Percentiles rank a stretch among this genome's conserved stretches.
phyloP scores from a whole-genome alignment of 2,329 filamentous ascomycete genomes.

The Scedosporium minutisporum region DNA sequence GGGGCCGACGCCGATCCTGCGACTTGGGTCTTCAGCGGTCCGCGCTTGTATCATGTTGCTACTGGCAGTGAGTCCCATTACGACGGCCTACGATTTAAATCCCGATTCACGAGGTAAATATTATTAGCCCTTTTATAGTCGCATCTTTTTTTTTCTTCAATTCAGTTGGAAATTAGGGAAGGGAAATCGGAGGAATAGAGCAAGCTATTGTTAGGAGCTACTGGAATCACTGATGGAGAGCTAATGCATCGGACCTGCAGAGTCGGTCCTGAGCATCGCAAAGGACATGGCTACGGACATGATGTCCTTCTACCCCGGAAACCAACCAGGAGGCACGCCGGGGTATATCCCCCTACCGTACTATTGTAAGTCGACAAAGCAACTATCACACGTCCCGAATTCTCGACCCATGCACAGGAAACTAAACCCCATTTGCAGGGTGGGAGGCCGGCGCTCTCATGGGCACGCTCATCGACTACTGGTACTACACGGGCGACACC shows the following conservation, averaged over 20 bases:
- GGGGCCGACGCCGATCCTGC: background rate
- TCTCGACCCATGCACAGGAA: background rate
- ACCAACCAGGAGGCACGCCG: constrained; percentile 39
- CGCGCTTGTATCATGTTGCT: constrained; percentile 16
- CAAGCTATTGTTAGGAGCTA: background rate
- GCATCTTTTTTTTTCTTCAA: background rate
- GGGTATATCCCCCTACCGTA: constrained; percentile 44
- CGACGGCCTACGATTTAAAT: constrained; percentile 25
- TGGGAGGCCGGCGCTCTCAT: constrained; percentile 70
- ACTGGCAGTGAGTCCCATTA: constrained; percentile 15
- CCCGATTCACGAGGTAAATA: constrained; percentile 24
- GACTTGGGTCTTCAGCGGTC: background rate
- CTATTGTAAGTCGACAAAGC: constrained; percentile 34
- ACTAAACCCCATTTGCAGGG: constrained; percentile 26
- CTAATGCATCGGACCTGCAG: constrained; percentile 20
- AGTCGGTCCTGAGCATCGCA: constrained; percentile 38
- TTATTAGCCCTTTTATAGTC: background rate
- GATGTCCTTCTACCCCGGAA: constrained; percentile 30
- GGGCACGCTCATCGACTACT: constrained; percentile 68
- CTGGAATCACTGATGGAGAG: background rate
- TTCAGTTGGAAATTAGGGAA: background rate
- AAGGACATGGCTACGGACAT: constrained; percentile 43
- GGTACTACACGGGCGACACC: constrained; percentile 69
- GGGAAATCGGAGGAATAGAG: too few species aligned
- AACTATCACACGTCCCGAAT: background rate